These are phyloP conservation scores for Suillus brevipes DNA, from an alignment of 768 basidiomycete genomes.

Conservation along the genomic window DNA sequence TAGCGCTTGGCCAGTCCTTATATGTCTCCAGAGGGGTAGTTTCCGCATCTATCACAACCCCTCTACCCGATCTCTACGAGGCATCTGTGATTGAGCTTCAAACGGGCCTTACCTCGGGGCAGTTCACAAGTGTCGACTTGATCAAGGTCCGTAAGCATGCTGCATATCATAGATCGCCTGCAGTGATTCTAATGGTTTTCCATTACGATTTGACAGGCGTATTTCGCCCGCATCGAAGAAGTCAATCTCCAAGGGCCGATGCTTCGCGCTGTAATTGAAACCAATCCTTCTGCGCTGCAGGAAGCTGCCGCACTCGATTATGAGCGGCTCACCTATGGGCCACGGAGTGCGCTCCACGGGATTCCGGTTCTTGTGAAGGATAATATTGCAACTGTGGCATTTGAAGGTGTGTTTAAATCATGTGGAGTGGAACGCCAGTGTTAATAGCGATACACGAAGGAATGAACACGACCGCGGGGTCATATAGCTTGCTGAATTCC, in stretches of 20 bases:
- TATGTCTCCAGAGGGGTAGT: not conserved
- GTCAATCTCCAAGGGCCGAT: constrained; percentile 40
- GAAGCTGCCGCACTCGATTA: constrained; percentile 36
- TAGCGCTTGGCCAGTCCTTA: constrained; percentile 4
- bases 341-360: constrained; percentile 37
- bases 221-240: constrained; percentile 43
- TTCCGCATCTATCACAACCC: constrained; percentile 15
- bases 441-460: constrained; percentile 20
- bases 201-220: constrained; percentile 31
- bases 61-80: constrained; percentile 43
- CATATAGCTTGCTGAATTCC: constrained; percentile 36
- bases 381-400: constrained; percentile 32
- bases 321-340: constrained; percentile 30
- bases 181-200: not conserved
- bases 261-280: constrained; percentile 42
- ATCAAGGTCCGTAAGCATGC: constrained; percentile 32
- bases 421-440: no score
- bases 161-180: not conserved
- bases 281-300: constrained; percentile 37
- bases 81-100: constrained; percentile 41
- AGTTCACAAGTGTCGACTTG: constrained; percentile 42
- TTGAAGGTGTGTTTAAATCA: constrained; percentile 21
- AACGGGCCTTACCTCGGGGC: constrained; percentile 34
- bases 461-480: constrained; percentile 45
- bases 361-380: constrained; percentile 41